A percentile compares a stretch with the other conserved stretches of the same genome.
phyloP scores from a whole-genome alignment of 352 stramenopile genomes.

The Pythium volutum region DNA sequence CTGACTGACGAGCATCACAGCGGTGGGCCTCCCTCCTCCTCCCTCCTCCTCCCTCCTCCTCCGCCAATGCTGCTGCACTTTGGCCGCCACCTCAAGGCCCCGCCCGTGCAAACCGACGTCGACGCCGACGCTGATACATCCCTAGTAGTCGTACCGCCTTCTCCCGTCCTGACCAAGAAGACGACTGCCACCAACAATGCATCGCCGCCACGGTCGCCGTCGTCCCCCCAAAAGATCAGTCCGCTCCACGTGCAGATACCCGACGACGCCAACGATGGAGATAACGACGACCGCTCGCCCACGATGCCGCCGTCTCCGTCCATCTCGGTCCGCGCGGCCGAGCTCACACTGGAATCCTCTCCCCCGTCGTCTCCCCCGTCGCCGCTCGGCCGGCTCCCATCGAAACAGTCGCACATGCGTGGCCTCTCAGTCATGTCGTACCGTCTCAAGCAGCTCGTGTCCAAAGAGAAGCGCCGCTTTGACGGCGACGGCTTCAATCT shows the following conservation, averaged over 20 bases:
- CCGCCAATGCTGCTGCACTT: slow-evolving; percentile 17
- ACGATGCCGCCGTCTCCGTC: slow-evolving; percentile 3
- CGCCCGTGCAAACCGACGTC: neutral
- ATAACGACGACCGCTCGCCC: neutral
- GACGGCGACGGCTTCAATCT: slow-evolving; percentile 89
- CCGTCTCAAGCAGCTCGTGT: slow-evolving; percentile 83
- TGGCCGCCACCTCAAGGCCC: slow-evolving; percentile 5
- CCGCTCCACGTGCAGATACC: slow-evolving; percentile 22
- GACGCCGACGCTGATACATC: neutral
- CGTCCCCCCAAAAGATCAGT: slow-evolving; percentile 10
- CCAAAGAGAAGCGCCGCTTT: slow-evolving; percentile 89
- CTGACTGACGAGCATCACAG: too few species aligned
- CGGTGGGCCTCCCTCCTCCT: neutral
- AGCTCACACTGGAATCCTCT: slow-evolving; percentile 17
- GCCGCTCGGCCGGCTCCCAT: neutral
- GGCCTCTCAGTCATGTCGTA: slow-evolving; percentile 45
- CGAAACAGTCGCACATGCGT: slow-evolving; percentile 35
- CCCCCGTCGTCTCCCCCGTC: slow-evolving; percentile 6
- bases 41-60: too few species aligned
- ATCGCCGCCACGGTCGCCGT: slow-evolving; percentile 6
- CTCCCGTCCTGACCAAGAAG: slow-evolving; percentile 4
- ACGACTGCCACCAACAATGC: too few species aligned
- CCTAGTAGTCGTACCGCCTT: neutral
- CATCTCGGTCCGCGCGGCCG: slow-evolving; percentile 15
- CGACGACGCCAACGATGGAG: neutral